These are phyloP conservation scores for Prasinococcaceae sp. DNA, from an alignment of 139 green algal genomes.

Conservation along the genomic window DNA sequence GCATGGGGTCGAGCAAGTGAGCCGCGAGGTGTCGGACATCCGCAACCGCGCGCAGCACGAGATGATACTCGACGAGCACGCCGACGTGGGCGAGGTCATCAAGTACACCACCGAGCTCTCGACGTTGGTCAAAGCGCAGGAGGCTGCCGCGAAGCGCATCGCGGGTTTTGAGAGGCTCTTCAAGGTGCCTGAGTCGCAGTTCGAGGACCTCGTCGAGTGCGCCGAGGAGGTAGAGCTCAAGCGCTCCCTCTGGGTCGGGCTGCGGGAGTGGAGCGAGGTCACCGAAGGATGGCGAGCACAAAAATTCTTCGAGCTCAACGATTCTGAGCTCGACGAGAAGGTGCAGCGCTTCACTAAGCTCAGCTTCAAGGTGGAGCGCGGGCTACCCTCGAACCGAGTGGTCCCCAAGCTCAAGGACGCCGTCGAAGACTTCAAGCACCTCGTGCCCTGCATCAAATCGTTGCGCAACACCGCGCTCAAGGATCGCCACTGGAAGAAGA, in stretches of 20 bases:
- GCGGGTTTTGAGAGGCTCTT: conserved; percentile 55
- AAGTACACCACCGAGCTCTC: conserved; percentile 9
- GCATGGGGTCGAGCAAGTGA: conserved; percentile 35
- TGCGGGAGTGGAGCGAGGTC: conserved; percentile 39
- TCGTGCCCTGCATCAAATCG: conserved; percentile 38
- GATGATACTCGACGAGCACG: conserved; percentile 44
- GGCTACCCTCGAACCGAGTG: conserved; percentile 54
- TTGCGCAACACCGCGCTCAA: conserved; percentile 48
- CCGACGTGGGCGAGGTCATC: conserved; percentile 10
- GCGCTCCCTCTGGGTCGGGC: conserved; percentile 44
- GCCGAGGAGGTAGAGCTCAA: conserved; percentile 53
- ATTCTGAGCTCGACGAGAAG: conserved; percentile 47
- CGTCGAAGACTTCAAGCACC: conserved; percentile 44
- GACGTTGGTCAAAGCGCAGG: conserved; percentile 20
- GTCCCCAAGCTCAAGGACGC: conserved; percentile 34
- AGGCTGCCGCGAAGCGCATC: conserved; percentile 38
- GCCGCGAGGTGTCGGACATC: conserved; percentile 35
- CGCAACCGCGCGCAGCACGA: conserved; percentile 43
- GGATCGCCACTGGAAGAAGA: conserved; percentile 59
- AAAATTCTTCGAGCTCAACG: conserved; percentile 43
- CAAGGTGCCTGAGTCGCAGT: conserved; percentile 30
- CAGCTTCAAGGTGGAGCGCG: conserved; percentile 47
- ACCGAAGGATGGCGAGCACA: conserved; percentile 27
- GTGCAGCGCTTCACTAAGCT: conserved; percentile 36
- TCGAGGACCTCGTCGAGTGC: conserved; percentile 38